Evolutionary conservation across 2,329 filamentous ascomycete species (phyloP).

Genomic region (Mariannaea elegans): DNA sequence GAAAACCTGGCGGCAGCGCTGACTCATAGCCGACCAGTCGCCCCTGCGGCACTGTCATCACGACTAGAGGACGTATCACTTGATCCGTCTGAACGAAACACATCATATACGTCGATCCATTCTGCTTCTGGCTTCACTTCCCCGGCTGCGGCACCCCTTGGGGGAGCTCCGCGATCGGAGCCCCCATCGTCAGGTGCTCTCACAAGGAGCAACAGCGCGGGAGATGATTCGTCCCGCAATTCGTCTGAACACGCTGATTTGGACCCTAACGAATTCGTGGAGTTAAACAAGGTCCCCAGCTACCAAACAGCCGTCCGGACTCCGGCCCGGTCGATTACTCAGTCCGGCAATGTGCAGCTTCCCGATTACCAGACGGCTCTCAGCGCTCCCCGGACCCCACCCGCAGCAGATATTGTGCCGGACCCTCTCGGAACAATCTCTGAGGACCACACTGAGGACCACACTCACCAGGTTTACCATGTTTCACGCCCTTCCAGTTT

Average conservation of each 20-base stretch:
- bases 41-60: constrained; percentile 66
- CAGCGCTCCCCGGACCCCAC: constrained; percentile 61
- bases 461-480: constrained; percentile 32
- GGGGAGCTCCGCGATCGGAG: constrained; percentile 50
- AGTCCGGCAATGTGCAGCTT: constrained; percentile 59
- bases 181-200: constrained; percentile 53
- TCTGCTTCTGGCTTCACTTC: constrained; percentile 55
- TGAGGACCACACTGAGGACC: constrained; percentile 42
- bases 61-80: constrained; percentile 75
- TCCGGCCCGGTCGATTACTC: constrained; percentile 63
- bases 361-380: constrained; percentile 74
- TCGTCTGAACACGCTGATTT: constrained; percentile 67
- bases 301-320: constrained; percentile 78
- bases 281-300: constrained; percentile 78
- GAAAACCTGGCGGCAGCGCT: constrained; percentile 77
- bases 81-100: constrained; percentile 56
- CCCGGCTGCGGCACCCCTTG: constrained; percentile 50
- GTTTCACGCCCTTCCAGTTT: constrained; percentile 38
- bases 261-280: constrained; percentile 67
- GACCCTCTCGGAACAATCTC: constrained; percentile 46
- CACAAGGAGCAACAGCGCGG: constrained; percentile 64
- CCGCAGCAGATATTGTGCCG: constrained; percentile 43
- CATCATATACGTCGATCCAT: constrained; percentile 56
- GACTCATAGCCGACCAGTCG: constrained; percentile 42
- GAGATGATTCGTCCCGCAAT: constrained; percentile 60